phyloP scores from a whole-genome alignment of 805 yeast species.

The Candida nitratophila region DNA sequence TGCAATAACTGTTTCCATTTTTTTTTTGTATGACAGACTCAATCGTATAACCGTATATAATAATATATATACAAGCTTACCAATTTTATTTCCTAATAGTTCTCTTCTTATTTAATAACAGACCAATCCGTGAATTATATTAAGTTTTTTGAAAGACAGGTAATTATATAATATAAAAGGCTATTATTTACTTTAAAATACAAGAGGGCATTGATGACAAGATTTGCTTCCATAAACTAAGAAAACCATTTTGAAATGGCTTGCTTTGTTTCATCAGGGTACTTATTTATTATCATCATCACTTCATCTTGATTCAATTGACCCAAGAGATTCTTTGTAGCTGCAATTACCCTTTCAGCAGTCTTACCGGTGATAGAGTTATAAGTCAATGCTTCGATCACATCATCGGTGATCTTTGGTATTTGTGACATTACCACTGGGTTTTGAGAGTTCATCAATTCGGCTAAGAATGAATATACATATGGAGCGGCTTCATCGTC shows the following conservation, averaged over 20 bases:
- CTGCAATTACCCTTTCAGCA: slow-evolving; percentile 56
- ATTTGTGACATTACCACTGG: slow-evolving; percentile 41
- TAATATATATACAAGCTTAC: no score
- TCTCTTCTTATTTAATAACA: no score
- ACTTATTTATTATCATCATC: slow-evolving; percentile 51
- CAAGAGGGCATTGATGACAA: neutral
- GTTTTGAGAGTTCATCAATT: slow-evolving; percentile 63
- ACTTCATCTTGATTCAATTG: slow-evolving; percentile 66
- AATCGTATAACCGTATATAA: no score
- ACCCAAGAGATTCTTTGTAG: slow-evolving; percentile 58
- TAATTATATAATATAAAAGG: no score
- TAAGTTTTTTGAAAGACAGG: no score
- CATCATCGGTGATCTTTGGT: slow-evolving; percentile 57
- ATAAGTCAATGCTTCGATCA: slow-evolving; percentile 68
- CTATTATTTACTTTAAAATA: neutral
- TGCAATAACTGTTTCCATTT: no score
- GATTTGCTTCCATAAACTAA: neutral
- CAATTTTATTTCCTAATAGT: no score
- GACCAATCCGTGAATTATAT: no score
- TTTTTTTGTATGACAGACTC: no score
- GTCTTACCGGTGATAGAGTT: slow-evolving; percentile 61
- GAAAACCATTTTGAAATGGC: slow-evolving; percentile 33
- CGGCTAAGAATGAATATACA: slow-evolving; percentile 68
- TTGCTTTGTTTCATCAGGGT: slow-evolving; percentile 54
- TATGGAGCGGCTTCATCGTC: slow-evolving; percentile 88